These are phyloP conservation scores for Macaranga tanarius DNA, from an alignment of 441 rosid genomes.

Conservation along the genomic window DNA sequence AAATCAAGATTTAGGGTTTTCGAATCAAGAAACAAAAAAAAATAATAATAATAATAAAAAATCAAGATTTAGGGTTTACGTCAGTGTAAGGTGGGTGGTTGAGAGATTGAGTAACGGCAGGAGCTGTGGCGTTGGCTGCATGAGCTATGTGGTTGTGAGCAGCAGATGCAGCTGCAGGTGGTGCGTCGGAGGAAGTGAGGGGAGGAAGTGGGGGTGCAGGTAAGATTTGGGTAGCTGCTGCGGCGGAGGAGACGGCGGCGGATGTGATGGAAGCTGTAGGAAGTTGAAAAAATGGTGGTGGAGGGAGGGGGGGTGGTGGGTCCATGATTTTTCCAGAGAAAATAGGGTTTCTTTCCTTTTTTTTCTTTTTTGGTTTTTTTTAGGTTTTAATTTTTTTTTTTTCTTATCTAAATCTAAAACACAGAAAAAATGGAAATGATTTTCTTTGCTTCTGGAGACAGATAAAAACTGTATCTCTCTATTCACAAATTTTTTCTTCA, in stretches of 20 bases:
- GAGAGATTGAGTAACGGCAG: conserved; percentile 18
- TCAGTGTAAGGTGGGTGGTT: conserved; percentile 62
- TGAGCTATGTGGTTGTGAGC: conserved; percentile 22
- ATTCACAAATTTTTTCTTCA: background rate
- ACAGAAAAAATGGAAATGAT: background rate
- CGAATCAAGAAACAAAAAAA: background rate
- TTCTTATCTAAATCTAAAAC: background rate
- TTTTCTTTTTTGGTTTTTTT: background rate
- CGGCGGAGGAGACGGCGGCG: background rate
- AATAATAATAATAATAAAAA: background rate
- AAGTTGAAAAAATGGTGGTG: background rate
- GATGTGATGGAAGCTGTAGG: background rate
- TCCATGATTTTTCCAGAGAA: conserved; percentile 13
- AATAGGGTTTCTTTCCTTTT: background rate
- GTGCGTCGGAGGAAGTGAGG: conserved; percentile 1
- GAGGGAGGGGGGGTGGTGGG: conserved; percentile 7
- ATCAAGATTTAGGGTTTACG: too few species aligned
- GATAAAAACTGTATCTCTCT: background rate
- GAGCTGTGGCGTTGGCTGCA: conserved; percentile 20
- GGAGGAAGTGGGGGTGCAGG: conserved; percentile 11
- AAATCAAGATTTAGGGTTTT: background rate
- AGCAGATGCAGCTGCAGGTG: conserved; percentile 9
- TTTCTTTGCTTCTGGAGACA: background rate
- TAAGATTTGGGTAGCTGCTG: background rate
- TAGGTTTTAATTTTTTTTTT: background rate